Evolutionary conservation across 345 rosid species (phyloP), one percentile per base, ranked within the genome.

Genomic region (Acer negundo): DNA sequence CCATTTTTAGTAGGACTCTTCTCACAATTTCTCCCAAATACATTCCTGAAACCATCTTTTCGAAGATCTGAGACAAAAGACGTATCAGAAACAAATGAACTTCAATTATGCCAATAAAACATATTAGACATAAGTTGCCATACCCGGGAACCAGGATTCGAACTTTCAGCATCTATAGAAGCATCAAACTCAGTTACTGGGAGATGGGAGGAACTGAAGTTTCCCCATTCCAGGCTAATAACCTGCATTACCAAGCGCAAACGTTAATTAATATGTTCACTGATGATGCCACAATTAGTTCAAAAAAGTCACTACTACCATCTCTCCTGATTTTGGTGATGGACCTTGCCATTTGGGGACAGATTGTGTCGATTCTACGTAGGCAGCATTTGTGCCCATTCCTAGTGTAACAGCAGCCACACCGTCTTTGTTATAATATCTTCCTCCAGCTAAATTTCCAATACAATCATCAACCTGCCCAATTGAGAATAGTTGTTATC

Each of bases 1-100:
- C 90, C 92, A 93, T 85, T 79, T 70, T 86, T 44, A 87, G 80
- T 35, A 91, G 77, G 8, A 92, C 92, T 81, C 91, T 88, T 84
- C 97, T 87, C 78, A 87, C 92, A 75, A 88, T 84, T 83, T 93
- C 95, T 79, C 97, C 95, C 82, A 93, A 77, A 80, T 88, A 88
- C 80, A 84, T 86, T 66, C 86, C 95, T 5, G 95, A 83, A 55
- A 85, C 80, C 61, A 91, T 81, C 81, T 89, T 93, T 83, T 88
- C 91, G 59, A 87, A 92, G 2, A 80, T 88, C 95, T 90, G 77
- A 12, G 67, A 74, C 19, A 58, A 56, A 47, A 51, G 17, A 69
- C 3, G 69, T 63, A 62, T 53, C 17, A 76, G 59, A 12, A 72
- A 49, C 56, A 73, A 78, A 26, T 51, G 9, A 16, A 69, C 12